Evolutionary conservation across 176 grass and related monocot genomes (phyloP).

Genomic region (Oryza australiensis): DNA sequence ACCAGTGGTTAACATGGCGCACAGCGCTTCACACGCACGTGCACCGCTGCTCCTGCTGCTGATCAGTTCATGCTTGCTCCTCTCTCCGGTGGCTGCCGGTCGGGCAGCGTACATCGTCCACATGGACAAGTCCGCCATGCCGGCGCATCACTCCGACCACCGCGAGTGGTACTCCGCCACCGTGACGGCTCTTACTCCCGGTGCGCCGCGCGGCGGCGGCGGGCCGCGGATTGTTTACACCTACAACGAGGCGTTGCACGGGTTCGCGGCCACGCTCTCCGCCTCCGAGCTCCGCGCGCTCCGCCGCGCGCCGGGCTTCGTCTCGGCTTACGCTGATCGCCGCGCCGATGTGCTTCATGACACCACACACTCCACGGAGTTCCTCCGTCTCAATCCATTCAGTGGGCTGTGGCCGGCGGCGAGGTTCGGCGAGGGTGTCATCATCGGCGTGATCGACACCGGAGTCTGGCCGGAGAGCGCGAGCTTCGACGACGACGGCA

Average conservation of each 20-base stretch:
- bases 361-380: conserved; percentile 57
- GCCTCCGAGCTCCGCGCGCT: conserved; percentile 32
- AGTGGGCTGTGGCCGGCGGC: conserved; percentile 42
- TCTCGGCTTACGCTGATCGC: conserved; percentile 40
- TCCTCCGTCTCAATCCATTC: conserved; percentile 26
- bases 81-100: background rate
- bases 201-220: background rate
- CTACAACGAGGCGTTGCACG: conserved; percentile 52
- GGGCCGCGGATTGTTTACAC: conserved; percentile 37
- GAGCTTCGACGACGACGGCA: conserved; percentile 44
- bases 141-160: conserved; percentile 5
- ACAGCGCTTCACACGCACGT: background rate
- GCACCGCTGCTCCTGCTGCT: background rate
- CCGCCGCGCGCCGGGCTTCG: conserved; percentile 23
- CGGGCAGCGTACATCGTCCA: conserved; percentile 43
- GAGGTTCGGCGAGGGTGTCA: conserved; percentile 50
- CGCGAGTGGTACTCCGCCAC: conserved; percentile 43
- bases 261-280: conserved; percentile 36
- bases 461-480: conserved; percentile 57
- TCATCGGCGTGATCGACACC: conserved; percentile 57
- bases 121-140: conserved; percentile 62
- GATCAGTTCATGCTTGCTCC: background rate
- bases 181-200: background rate
- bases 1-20: conserved; percentile 6
- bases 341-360: conserved; percentile 13